phyloP scores from a whole-genome alignment of 768 basidiomycete species.

The Cyathus striatus region DNA sequence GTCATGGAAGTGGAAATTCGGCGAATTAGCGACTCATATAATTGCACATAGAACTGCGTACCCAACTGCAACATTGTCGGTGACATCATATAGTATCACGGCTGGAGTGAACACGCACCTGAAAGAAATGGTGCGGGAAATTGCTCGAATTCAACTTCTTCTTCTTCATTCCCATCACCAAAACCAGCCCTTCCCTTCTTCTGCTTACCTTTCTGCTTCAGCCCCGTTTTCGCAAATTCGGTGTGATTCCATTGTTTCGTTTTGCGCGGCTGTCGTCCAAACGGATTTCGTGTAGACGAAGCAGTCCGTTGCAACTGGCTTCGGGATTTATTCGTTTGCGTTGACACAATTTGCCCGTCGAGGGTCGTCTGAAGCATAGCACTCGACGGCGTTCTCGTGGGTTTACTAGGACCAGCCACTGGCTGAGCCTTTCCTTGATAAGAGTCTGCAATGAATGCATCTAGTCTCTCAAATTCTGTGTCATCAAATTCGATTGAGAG shows the following conservation, averaged over 20 bases:
- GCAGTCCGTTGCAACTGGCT: constrained; percentile 35
- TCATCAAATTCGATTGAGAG: constrained; percentile 55
- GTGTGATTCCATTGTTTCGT: constrained; percentile 92
- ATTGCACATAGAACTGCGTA: too few species aligned
- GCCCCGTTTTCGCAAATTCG: constrained; percentile 76
- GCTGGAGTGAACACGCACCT: constrained; percentile 52
- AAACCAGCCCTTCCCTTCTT: constrained; percentile 39
- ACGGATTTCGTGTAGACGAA: constrained; percentile 35
- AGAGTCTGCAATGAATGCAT: constrained; percentile 45
- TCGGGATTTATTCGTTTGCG: constrained; percentile 26
- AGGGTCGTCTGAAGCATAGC: constrained; percentile 60
- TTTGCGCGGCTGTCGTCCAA: constrained; percentile 55
- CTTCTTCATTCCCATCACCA: constrained; percentile 52
- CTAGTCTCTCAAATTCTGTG: constrained; percentile 46
- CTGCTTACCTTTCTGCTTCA: constrained; percentile 57
- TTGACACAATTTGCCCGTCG: constrained; percentile 50
- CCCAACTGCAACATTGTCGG: too few species aligned
- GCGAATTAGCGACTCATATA: too few species aligned
- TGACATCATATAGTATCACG: too few species aligned
- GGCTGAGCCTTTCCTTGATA: constrained; percentile 35
- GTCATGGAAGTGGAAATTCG: too few species aligned
- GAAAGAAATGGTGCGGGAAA: constrained; percentile 76
- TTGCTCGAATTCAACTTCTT: constrained; percentile 79
- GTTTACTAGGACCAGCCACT: constrained; percentile 35
- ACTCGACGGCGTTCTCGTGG: constrained; percentile 22